Base-by-base conservation (phyloP, 2,329 filamentous ascomycete species). In the Clarireedia sp. region DNA sequence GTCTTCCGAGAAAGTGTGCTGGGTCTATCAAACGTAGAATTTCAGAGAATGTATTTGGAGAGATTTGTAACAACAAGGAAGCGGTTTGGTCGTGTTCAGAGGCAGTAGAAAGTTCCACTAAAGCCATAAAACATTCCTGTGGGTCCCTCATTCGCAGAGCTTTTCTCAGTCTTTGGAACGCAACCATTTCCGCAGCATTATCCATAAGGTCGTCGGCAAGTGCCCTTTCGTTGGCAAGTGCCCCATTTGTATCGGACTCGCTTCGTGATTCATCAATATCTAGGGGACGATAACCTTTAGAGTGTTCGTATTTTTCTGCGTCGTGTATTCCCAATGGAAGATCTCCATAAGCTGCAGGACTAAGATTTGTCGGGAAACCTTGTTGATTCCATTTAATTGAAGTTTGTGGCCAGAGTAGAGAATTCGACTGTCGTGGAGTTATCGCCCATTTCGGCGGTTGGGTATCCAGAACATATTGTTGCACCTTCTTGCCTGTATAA, bases 11-110 rank as follows among this genome's bases (percentile, higher is more conserved):
- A 57, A 79, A 76, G 60, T 77, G 68, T 23, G 69, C 63, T 0
- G 86, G 85, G 56, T 87, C 82, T 8, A 90, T 69, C 5, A 76
- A 74, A 36, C 77, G 76, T 29, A 91, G 67, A 9, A 87, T 77
- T 59, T 86, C 82, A 1, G 82, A 80, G 64, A 90, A 83, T 0
- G 77, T 77, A 1, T 76, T 72, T 1, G 74, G 68, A 0, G 84
- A 75, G 21, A 55, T 33, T 5, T 55, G 36, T 14, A 50, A 16
- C 5, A 55, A 21, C 17, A 40, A 37, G 5, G 45, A 50, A 62
- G 43, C 29, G 49, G 55, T 36, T 53, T 50, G 10, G 59, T 51
- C 14, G 52, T 54, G 29, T 21, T 45, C 14, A 63, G 46, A 5
- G 64, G 52, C 23, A 19, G 47, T 36, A 60, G 57, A 36, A 59